These are phyloP conservation scores for Catenaria anguillulae DNA, from an alignment of 371 early-diverging fungal genomes.

Conservation along the genomic window DNA sequence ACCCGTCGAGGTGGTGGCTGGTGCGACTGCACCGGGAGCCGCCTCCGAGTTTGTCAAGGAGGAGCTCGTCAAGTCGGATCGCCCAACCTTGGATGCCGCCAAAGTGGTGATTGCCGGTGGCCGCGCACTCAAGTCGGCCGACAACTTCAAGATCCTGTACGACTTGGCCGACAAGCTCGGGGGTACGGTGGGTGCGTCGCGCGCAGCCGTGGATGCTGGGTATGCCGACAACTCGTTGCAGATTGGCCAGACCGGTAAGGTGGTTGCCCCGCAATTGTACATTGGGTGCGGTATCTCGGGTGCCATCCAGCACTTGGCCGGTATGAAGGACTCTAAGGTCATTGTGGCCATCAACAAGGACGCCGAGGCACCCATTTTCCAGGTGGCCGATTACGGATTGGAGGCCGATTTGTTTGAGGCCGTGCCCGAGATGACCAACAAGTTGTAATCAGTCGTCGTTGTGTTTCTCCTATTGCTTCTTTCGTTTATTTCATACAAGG, in stretches of 20 bases:
- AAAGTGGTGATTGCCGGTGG: conserved; percentile 87
- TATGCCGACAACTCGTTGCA: conserved; percentile 91
- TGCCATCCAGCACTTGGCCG: conserved; percentile 94
- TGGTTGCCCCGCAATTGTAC: conserved; percentile 91
- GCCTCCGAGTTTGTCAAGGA: conserved; percentile 68
- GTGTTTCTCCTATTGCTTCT: no score
- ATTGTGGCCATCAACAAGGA: conserved; percentile 98
- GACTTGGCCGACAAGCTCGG: conserved; percentile 87
- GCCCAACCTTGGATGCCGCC: conserved; percentile 82
- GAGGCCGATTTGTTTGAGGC: conserved; percentile 90
- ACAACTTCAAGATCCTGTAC: conserved; percentile 86
- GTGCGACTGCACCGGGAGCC: neutral
- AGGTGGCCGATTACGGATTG: conserved; percentile 91
- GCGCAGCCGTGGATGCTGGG: conserved; percentile 96
- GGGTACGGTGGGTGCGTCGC: conserved; percentile 91
- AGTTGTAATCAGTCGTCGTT: conserved; percentile 27
- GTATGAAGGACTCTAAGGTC: conserved; percentile 97
- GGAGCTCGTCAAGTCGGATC: conserved; percentile 82
- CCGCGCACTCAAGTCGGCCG: conserved; percentile 90
- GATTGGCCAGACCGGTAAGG: conserved; percentile 97
- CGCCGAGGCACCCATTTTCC: conserved; percentile 95
- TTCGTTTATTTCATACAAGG: no score
- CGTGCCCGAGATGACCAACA: conserved; percentile 85
- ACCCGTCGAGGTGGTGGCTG: conserved; percentile 13
- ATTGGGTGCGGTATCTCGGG: conserved; percentile 91